These are phyloP conservation scores for Cladosporium colombiae DNA, from an alignment of 2,329 filamentous ascomycete species.

Conservation along the genomic window DNA sequence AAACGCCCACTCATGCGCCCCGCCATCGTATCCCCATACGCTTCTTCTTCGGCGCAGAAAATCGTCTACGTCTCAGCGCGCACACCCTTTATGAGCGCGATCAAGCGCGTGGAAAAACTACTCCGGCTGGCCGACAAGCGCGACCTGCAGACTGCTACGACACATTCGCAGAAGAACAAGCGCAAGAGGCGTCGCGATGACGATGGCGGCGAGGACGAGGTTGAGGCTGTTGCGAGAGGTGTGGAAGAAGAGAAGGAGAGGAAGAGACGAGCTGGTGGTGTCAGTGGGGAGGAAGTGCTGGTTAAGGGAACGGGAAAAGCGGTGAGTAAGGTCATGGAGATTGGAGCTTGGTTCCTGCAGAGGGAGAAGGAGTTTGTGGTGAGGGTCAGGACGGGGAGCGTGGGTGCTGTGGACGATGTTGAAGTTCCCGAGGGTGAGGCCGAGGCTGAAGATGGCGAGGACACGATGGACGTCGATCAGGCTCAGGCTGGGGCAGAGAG, in stretches of 20 bases:
- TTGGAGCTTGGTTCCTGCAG: constrained; percentile 66
- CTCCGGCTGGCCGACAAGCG: constrained; percentile 60
- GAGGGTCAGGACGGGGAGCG: constrained; percentile 61
- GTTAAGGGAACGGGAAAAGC: constrained; percentile 68
- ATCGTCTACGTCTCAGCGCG: constrained; percentile 66
- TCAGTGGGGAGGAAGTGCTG: constrained; percentile 54
- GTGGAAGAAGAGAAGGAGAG: constrained; percentile 31
- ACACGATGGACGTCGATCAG: constrained; percentile 21
- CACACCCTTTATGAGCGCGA: constrained; percentile 67
- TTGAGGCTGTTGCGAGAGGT: constrained; percentile 42
- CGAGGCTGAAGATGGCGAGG: constrained; percentile 24
- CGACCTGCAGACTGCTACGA: constrained; percentile 43
- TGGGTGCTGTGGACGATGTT: constrained; percentile 69
- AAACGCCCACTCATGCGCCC: constrained; percentile 62
- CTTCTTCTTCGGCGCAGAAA: constrained; percentile 52
- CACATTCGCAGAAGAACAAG: constrained; percentile 31
- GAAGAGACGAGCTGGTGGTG: constrained; percentile 30
- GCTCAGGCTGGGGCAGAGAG: not conserved
- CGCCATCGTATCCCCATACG: constrained; percentile 55
- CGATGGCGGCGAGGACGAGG: constrained; percentile 28
- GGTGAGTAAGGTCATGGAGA: constrained; percentile 61
- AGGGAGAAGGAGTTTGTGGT: constrained; percentile 59
- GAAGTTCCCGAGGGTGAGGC: constrained; percentile 39
- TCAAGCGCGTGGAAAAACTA: constrained; percentile 65
- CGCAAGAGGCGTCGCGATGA: constrained; percentile 22